Conservation (phyloP, 73 alveolate species). For the Effrenium voratum region DNA sequence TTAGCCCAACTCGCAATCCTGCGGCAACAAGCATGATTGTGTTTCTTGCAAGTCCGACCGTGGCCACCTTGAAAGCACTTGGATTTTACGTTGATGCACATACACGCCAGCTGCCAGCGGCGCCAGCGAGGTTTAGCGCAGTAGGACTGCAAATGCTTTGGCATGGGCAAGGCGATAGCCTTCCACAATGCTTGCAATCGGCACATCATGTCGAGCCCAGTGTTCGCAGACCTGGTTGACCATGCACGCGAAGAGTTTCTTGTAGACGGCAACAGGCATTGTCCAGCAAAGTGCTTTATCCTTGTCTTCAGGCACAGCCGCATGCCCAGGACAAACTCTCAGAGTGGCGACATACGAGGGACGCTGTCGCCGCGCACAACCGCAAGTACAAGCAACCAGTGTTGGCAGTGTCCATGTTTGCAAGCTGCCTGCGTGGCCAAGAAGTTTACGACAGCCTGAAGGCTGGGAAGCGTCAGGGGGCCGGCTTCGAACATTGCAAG, state of each 20-base stretch:
- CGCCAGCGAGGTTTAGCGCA: conserved; percentile 10
- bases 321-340: background rate
- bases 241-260: background rate
- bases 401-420: background rate
- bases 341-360: background rate
- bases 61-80: background rate
- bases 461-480: background rate
- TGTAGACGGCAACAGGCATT: background rate
- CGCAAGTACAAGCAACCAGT: background rate
- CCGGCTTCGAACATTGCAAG: background rate
- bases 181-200: background rate
- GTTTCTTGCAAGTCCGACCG: background rate
- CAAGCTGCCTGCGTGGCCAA: background rate
- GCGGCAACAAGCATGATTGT: conserved; percentile 7
- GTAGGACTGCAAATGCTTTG: background rate
- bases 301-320: conserved; percentile 37
- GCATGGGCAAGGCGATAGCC: background rate
- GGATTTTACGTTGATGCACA: conserved; percentile 16
- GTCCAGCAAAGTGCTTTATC: conserved; percentile 30
- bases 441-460: background rate
- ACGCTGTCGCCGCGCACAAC: background rate
- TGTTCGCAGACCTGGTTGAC: background rate
- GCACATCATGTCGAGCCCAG: background rate
- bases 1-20: conserved; percentile 39
- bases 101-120: conserved; percentile 5